Base-by-base conservation (phyloP, 2,329 filamentous ascomycete genomes). In the Exserohilum turcica region DNA sequence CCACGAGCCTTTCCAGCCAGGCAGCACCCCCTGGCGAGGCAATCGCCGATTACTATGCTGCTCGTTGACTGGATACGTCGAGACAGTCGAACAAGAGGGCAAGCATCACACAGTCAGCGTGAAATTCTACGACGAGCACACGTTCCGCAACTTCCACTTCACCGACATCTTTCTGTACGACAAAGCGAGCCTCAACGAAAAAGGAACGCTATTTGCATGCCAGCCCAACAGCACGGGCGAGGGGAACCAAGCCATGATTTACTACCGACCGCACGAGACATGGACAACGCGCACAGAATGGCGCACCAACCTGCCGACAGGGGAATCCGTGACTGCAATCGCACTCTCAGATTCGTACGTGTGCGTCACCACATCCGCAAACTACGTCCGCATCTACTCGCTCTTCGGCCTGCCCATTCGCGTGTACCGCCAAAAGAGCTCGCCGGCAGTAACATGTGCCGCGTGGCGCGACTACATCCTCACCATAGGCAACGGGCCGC, bases 381-480 rank as follows among this genome's bases (percentile, higher is more conserved):
- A 92, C 76, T 97, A 97, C 66, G 89, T 97, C 6, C 87, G 94
- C 46, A 85, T 99, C 16, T 99, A 92, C 76, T 97, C 92, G 0
- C 82, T 97, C 12, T 97, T 94, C 72, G 94, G 94, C 21, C 86
- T 95, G 29, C 92, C 94, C 0, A 89, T 91, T 63, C 87, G 90
- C 43, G 87, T 99, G 1, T 97, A 96, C 74, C 84, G 94, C 19
- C 92, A 95, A 59, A 97, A 97, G 79, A 92, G 89, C 74, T 86
- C 85, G 2, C 92, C 93, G 1, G 90, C 91, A 45, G 92, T 99
- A 16, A 94, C 92, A 0, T 99, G 94, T 68, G 91, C 92, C 0
- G 93, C 91, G 64, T 97, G 91, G 90, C 84, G 89, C 60, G 92
- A 99, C 78, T 97, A 97, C 73, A 88, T 99, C n/a, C 83, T 97